These are phyloP conservation scores for Nakaseomyces glabratus DNA, from an alignment of 1,139 yeast species.

Conservation along the genomic window DNA sequence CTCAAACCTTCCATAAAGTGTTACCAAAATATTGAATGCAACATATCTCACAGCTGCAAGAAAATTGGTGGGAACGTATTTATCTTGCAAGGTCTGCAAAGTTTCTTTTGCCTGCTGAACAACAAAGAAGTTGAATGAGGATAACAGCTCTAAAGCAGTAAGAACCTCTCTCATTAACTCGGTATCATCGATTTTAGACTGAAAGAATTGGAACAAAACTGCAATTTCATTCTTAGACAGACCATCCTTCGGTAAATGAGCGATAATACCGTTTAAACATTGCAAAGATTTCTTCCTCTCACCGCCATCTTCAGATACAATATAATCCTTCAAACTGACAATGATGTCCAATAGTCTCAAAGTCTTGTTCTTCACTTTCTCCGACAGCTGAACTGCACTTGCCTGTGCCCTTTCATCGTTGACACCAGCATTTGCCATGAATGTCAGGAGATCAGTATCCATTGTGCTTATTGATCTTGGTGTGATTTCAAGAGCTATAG, in stretches of 20 bases:
- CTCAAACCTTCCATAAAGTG: conserved; percentile 29
- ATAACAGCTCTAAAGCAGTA: conserved; percentile 46
- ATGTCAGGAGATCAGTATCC: conserved; percentile 32
- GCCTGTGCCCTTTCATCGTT: conserved; percentile 32
- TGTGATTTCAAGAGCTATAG: too few species aligned
- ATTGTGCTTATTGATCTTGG: conserved; percentile 5
- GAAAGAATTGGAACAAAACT: conserved; percentile 58
- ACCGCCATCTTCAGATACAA: conserved; percentile 57
- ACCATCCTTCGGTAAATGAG: conserved; percentile 32
- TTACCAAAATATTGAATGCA: conserved; percentile 45
- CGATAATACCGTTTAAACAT: conserved; percentile 50
- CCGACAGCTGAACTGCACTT: conserved; percentile 30
- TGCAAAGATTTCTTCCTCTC: conserved; percentile 38
- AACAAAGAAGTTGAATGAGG: conserved; percentile 40
- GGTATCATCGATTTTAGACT: conserved; percentile 59
- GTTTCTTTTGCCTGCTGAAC: conserved; percentile 32
- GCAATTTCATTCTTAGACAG: conserved; percentile 54
- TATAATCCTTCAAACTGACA: conserved; percentile 45
- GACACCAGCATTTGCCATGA: conserved; percentile 35
- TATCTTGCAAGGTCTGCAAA: conserved; percentile 36
- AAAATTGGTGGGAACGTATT: conserved; percentile 51
- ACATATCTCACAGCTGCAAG: conserved; percentile 58
- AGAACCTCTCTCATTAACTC: conserved; percentile 46
- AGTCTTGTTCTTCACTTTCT: conserved; percentile 31
- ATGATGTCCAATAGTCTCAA: conserved; percentile 46